Evolutionary conservation across 169 alveolate species (phyloP), one percentile per base, ranked within the genome.

Genomic region (Perkinsus marinus): DNA sequence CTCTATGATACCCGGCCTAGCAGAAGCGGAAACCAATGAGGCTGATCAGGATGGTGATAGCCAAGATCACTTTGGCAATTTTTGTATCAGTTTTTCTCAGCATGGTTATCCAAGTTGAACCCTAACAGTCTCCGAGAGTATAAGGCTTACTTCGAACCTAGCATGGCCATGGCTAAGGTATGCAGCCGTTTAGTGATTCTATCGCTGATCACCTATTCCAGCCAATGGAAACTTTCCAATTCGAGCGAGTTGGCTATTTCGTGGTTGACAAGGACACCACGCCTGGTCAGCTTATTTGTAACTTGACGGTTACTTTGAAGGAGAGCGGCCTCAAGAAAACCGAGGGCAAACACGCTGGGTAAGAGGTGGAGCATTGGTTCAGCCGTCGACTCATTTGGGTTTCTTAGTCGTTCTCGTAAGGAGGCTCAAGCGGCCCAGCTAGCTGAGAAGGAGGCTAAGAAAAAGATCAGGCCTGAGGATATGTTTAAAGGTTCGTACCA

Each of bases 211-310:
- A 26, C 90, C 93, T 38, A 90, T 92, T 0, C 92, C 90, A 13
- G 57, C 79, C 79, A 16, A 57, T 57, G 79, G 79, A 57, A 26
- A 57, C 93, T 39, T 26, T 96, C 41, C 98, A 96, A 68, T 96
- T 96, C 91, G 98, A 96, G 92, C 95, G 98, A 5, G 91, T 95
- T 16, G 98, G 98, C n/a, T 96, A 93, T 94, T 96, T 96, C 94
- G 94, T 96, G 17, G 95, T 93, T 90, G 98, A 96, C 93, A 94
- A 92, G 39, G 96, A 95, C 46, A 91, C 96, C 36, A 94, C 96
- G n/a, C 94, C 90, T 19, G 90, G 92, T 22, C 91, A 43, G 30
- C 93, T 92, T 0, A 94, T 94, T 34, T 95, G 93, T 91, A 95
- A 95, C 57, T 93, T 95, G 36, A 95, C 97, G 19, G 95, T 95